Conservation (phyloP, 2,329 filamentous ascomycete genomes). For the Xenoacremonium recifei region DNA sequence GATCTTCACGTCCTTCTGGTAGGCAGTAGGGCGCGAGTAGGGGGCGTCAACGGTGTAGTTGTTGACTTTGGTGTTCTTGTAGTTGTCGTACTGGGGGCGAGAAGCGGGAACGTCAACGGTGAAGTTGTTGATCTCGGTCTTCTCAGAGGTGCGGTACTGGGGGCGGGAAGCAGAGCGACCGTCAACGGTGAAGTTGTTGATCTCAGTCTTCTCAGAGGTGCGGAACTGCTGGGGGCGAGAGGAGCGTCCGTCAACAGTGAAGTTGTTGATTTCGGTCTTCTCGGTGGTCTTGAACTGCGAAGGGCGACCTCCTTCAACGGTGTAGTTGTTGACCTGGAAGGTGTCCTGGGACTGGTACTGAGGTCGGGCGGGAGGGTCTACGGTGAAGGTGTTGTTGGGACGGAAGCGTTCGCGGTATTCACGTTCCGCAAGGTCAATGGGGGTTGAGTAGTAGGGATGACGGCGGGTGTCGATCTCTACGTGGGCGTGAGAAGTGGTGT, state of each 20-base stretch:
- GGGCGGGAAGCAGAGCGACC: slow-evolving; percentile 5
- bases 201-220: slow-evolving; percentile 10
- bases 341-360: slow-evolving; percentile 27
- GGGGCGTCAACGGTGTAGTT: slow-evolving; percentile 40
- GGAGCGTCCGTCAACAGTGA: slow-evolving; percentile 11
- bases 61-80: slow-evolving; percentile 25
- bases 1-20: slow-evolving; percentile 57
- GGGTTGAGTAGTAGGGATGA: slow-evolving; percentile 46
- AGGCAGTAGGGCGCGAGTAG: slow-evolving; percentile 43
- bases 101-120: slow-evolving; percentile 14
- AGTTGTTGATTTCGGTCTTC: slow-evolving; percentile 21
- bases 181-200: slow-evolving; percentile 13
- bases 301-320: slow-evolving; percentile 5
- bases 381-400: slow-evolving; percentile 43
- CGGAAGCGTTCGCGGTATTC: slow-evolving; percentile 63
- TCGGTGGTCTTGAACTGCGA: slow-evolving; percentile 17
- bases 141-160: slow-evolving; percentile 13
- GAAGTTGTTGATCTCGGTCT: slow-evolving; percentile 21
- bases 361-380: slow-evolving; percentile 32
- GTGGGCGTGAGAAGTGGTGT: slow-evolving; percentile 57
- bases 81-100: slow-evolving; percentile 19
- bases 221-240: slow-evolving; percentile 8
- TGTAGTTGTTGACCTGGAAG: slow-evolving; percentile 23
- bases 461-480: slow-evolving; percentile 61
- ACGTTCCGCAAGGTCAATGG: slow-evolving; percentile 64